These are phyloP conservation scores for Pichia sp. DNA, from an alignment of 1,139 yeast species.

Conservation along the genomic window DNA sequence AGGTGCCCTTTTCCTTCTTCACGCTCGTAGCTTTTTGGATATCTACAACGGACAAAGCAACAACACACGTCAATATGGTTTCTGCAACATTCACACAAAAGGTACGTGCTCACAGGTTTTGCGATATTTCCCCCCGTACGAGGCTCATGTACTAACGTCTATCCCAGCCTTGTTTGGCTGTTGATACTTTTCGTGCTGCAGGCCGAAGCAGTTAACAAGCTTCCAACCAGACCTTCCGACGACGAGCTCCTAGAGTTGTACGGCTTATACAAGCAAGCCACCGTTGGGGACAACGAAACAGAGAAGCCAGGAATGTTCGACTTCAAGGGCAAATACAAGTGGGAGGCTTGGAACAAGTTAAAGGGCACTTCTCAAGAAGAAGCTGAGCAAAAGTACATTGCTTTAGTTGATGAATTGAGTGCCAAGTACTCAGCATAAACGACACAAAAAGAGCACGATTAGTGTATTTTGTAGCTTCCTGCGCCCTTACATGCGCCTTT, in stretches of 20 bases:
- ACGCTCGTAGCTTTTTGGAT: neutral
- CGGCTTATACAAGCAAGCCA: constrained; percentile 94
- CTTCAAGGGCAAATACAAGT: constrained; percentile 92
- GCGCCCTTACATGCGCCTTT: no score
- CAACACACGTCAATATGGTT: constrained; percentile 37
- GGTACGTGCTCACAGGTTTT: constrained; percentile 34
- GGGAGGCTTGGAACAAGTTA: constrained; percentile 92
- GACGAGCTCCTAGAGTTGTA: constrained; percentile 81
- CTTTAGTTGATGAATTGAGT: constrained; percentile 62
- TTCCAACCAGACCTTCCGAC: constrained; percentile 75
- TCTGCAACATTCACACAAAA: constrained; percentile 52
- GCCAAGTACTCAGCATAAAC: constrained; percentile 38
- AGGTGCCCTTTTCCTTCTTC: no score
- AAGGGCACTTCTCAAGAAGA: constrained; percentile 85
- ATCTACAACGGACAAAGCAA: neutral
- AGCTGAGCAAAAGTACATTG: constrained; percentile 85
- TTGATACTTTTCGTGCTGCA: constrained; percentile 25
- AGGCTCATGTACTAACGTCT: neutral
- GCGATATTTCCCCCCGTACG: neutral
- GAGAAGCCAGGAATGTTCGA: constrained; percentile 84
- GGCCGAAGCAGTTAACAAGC: constrained; percentile 77
- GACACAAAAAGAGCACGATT: neutral
- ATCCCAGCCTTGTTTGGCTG: neutral
- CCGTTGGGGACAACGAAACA: constrained; percentile 89
- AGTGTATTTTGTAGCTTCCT: no score